Conservation (phyloP, 2,329 filamentous ascomycete species). For the Nemania sp. region DNA sequence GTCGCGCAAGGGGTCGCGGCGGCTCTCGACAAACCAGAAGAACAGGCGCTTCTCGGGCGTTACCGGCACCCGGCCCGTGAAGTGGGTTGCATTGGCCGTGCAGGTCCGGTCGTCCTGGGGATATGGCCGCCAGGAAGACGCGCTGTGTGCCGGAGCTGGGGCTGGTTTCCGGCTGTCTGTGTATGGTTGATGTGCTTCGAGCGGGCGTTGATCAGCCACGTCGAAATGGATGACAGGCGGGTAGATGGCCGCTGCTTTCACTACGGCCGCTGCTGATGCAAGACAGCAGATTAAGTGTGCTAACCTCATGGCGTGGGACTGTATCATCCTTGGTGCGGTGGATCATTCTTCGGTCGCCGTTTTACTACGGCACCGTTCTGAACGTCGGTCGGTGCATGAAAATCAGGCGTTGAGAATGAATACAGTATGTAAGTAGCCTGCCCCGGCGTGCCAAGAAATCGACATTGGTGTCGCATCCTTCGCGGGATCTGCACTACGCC, state of each 20-base stretch:
- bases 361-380: too few relatives aligned
- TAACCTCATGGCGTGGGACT: not conserved
- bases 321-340: too few relatives aligned
- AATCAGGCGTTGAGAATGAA: too few relatives aligned
- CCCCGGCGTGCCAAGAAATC: too few relatives aligned
- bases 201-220: not conserved
- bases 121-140: constrained; percentile 1
- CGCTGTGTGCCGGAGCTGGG: not conserved
- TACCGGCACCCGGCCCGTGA: constrained; percentile 16
- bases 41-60: constrained; percentile 9
- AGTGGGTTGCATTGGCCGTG: constrained; percentile 12
- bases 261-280: not conserved
- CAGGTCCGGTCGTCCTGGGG: constrained; percentile 18
- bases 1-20: not conserved
- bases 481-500: too few relatives aligned
- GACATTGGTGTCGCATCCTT: too few relatives aligned
- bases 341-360: too few relatives aligned
- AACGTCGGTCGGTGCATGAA: too few relatives aligned
- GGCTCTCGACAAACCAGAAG: constrained; percentile 18
- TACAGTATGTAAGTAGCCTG: too few relatives aligned
- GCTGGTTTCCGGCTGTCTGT: not conserved
- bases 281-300: not conserved
- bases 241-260: not conserved
- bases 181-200: not conserved
- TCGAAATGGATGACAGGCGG: not conserved